Evolutionary conservation across 805 yeast species (phyloP).

Genomic region (Sugiyamaella smithiae): DNA sequence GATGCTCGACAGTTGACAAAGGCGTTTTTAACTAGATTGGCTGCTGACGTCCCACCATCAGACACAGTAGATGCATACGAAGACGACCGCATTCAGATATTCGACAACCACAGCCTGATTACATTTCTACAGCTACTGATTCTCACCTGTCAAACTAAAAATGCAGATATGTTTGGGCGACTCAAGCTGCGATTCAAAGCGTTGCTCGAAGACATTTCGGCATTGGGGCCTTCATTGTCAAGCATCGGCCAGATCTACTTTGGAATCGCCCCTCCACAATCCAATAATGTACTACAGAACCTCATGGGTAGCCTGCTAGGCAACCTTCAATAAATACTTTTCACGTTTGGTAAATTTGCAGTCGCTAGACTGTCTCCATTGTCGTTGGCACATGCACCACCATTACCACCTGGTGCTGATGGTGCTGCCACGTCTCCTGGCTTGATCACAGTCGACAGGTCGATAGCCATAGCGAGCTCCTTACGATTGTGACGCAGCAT

Average conservation of each 20-base stretch:
- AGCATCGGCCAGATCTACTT: slow-evolving; percentile 62
- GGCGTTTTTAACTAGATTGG: slow-evolving; percentile 37
- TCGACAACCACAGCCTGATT: slow-evolving; percentile 37
- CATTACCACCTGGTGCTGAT: too few species aligned
- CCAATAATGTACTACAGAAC: slow-evolving; percentile 58
- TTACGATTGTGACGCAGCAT: slow-evolving; percentile 31
- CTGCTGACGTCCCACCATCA: slow-evolving; percentile 16
- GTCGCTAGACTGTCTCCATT: too few species aligned
- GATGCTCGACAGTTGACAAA: slow-evolving; percentile 47
- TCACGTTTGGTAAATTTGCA: too few species aligned
- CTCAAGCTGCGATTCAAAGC: slow-evolving; percentile 50
- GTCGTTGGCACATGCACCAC: too few species aligned
- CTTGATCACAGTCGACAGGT: too few species aligned
- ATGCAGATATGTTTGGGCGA: slow-evolving; percentile 52
- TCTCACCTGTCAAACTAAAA: slow-evolving; percentile 52
- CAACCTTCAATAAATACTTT: slow-evolving; percentile 31
- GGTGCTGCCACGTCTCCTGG: too few species aligned
- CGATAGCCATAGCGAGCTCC: slow-evolving; percentile 34
- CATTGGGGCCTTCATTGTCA: slow-evolving; percentile 46
- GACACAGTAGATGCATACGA: slow-evolving; percentile 36
- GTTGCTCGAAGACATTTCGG: slow-evolving; percentile 33
- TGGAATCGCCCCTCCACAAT: slow-evolving; percentile 52
- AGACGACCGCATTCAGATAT: background rate
- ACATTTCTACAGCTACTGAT: slow-evolving; percentile 70
- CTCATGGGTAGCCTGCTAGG: slow-evolving; percentile 72